phyloP scores from a whole-genome alignment of 352 stramenopile species.

The Detonula confervacea region DNA sequence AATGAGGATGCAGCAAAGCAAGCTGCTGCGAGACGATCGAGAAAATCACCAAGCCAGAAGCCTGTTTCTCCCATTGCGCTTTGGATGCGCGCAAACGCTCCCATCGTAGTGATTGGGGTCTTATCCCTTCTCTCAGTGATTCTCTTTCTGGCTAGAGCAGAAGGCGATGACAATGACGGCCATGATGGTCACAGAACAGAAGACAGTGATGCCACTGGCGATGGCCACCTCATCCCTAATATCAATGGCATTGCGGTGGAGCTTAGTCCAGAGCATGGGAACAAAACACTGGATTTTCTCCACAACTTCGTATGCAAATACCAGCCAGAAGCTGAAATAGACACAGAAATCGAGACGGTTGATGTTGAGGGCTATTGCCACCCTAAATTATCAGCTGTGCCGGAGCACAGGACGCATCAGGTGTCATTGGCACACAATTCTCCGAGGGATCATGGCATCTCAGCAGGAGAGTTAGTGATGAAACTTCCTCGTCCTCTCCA shows the following conservation, averaged over 20 bases:
- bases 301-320: conserved; percentile 42
- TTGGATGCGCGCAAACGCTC: not conserved
- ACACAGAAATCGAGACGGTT: not conserved
- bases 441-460: conserved; percentile 5
- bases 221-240: conserved; percentile 11
- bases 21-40: not conserved
- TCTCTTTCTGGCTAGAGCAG: conserved; percentile 2
- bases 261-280: conserved; percentile 1
- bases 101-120: not conserved
- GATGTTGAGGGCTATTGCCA: conserved; percentile 47
- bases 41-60: not conserved
- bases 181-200: too few species aligned
- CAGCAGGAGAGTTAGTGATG: conserved; percentile 58
- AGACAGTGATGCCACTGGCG: too few species aligned
- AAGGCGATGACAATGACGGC: not conserved
- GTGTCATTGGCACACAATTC: conserved; percentile 22
- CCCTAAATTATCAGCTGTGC: conserved; percentile 38
- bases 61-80: too few species aligned
- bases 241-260: conserved; percentile 1
- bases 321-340: not conserved
- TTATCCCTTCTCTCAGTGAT: not conserved
- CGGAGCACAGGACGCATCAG: conserved; percentile 41
- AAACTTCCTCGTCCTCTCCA: conserved; percentile 66
- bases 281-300: conserved; percentile 20
- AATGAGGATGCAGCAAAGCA: not conserved